Conservation (phyloP, 2,329 filamentous ascomycete species). For the Aspergillus tanneri region DNA sequence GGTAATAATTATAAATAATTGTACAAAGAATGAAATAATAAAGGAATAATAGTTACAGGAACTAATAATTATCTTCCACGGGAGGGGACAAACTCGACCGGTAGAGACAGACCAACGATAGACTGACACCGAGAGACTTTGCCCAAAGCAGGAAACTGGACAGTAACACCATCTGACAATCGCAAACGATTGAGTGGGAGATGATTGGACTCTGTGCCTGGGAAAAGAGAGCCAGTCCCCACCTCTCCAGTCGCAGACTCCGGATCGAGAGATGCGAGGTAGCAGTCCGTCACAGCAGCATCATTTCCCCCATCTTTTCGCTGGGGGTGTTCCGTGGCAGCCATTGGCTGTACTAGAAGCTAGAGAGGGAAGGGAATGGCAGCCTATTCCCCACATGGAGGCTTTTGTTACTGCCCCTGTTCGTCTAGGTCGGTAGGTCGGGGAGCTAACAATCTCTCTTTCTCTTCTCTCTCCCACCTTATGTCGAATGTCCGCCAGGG, state of each 20-base stretch:
- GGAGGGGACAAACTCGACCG: background rate
- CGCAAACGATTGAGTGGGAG: background rate
- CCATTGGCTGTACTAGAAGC: conserved; percentile 3
- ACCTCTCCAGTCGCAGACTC: conserved; percentile 14
- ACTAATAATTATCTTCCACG: background rate
- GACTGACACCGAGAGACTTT: no score
- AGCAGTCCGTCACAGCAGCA: no score
- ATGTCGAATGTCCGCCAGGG: no score
- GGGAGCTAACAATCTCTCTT: no score
- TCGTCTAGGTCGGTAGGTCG: background rate
- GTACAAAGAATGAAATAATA: conserved; percentile 2
- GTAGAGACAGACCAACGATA: background rate
- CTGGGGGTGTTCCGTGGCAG: background rate
- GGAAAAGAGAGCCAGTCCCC: background rate
- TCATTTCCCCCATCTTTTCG: background rate
- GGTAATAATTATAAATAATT: background rate
- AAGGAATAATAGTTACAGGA: background rate
- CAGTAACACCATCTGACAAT: conserved; percentile 1
- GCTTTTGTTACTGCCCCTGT: background rate
- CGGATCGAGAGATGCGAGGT: conserved; percentile 16
- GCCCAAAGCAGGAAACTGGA: no score
- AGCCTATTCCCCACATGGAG: conserved; percentile 6
- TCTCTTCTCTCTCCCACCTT: no score
- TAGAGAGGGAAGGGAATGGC: background rate
- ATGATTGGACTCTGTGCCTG: background rate